Base-by-base conservation (phyloP, 1,284 basidiomycete genomes). In the Apiotrichum domesticum region DNA sequence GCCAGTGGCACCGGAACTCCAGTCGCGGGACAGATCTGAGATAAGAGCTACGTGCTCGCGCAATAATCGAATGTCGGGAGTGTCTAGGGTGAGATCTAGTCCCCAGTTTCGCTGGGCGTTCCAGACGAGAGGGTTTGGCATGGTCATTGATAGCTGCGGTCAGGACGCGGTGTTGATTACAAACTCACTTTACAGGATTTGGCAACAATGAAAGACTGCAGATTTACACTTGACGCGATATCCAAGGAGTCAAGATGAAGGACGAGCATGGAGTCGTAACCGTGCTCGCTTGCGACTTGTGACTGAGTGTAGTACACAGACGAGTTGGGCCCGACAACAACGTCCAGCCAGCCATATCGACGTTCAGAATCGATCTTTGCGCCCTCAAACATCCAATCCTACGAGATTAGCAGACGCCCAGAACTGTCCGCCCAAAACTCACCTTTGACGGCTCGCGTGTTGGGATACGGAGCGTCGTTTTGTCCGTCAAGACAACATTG, bases 31-130 rank as follows among this genome's bases (percentile, higher is more conserved):
- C 6, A 96, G 80, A 72, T 97, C 93, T 2, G 85, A 85, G 66
- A 96, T 83, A 81, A 96, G 88, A 66, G 90, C 91, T 75, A 93
- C 84, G 68, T 97, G 93, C 69, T 96, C 93, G 40, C 91, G 84
- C 21, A 96, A 79, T 11, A 95, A 78, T 67, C 84, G 88, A 37
- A 94, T 80, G 4, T 83, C 78, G 3, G 91, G 86, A 41, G 84
- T 83, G 15, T 84, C 82, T 29, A 97, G 77, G 4, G 81, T 83
- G 48, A 91, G 73, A 32, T 83, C 78, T 66, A 92, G 83, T 0
- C 79, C 79, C 93, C 93, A 97, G 64, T 81, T 83, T 37, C 91
- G 84, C 63, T 84, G 79, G 0, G 74, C 79, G 47, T 80, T 72
- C 80, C 81, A 82, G 3, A 65, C 64, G 8, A 81, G 68, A 2